phyloP scores from a whole-genome alignment of 306 rosid genomes.

The Corylus americana region DNA sequence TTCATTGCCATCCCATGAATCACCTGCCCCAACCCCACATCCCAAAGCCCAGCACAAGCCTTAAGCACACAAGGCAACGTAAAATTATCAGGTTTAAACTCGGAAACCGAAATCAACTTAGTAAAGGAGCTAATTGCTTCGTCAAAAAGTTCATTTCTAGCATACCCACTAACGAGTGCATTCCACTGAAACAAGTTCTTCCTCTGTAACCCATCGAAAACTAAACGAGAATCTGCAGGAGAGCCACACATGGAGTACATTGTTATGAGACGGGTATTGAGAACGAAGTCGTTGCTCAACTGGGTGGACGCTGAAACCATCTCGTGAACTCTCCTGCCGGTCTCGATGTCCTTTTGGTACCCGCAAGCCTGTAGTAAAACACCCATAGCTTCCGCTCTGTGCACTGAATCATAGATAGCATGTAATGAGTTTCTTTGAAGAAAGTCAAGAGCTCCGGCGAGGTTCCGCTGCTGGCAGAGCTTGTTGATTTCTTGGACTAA shows the following conservation, averaged over 20 bases:
- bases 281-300: conserved; percentile 52
- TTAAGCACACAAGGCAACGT: conserved; percentile 70
- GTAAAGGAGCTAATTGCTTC: conserved; percentile 46
- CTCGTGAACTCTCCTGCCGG: conserved; percentile 56
- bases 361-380: conserved; percentile 59
- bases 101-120: conserved; percentile 46
- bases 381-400: conserved; percentile 40
- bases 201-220: conserved; percentile 42
- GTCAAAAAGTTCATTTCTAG: conserved; percentile 52
- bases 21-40: conserved; percentile 43
- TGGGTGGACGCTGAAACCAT: conserved; percentile 41
- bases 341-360: conserved; percentile 42
- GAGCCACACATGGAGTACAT: conserved; percentile 71
- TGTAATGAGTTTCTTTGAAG: conserved; percentile 37
- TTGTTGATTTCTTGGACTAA: conserved; percentile 39
- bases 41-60: conserved; percentile 58
- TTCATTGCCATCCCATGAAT: conserved; percentile 72
- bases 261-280: conserved; percentile 65
- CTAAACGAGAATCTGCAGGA: conserved; percentile 53
- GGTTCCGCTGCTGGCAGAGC: conserved; percentile 55
- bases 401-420: conserved; percentile 28
- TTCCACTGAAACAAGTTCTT: conserved; percentile 69
- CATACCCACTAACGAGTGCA: conserved; percentile 70
- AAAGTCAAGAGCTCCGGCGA: conserved; percentile 49
- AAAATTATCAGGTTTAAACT: conserved; percentile 63